Percentiles rank a stretch among this genome's conserved stretches.
Evolutionary conservation across 345 rosid species (phyloP).

Genomic region (Cardamine resedifolia): DNA sequence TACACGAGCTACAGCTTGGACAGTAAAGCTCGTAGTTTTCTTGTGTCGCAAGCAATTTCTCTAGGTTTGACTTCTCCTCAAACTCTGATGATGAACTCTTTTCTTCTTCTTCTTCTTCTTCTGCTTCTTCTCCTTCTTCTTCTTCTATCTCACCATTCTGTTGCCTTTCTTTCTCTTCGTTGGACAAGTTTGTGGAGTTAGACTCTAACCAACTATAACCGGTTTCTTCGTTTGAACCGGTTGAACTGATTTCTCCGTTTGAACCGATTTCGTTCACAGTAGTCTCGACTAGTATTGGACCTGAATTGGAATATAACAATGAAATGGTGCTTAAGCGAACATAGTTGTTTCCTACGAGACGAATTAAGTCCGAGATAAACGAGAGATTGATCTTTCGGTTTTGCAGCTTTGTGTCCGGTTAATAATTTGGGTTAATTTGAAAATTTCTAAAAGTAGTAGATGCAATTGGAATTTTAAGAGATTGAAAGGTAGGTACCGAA

Average conservation of each 20-base stretch:
- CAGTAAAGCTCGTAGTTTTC: slow-evolving; percentile 71
- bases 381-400: background rate
- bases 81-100: background rate
- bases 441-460: background rate
- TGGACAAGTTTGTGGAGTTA: slow-evolving; percentile 4
- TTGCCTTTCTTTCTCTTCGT: slow-evolving; percentile 1
- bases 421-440: background rate
- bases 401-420: background rate
- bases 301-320: slow-evolving; percentile 10
- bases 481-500: background rate
- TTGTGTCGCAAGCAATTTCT: slow-evolving; percentile 59
- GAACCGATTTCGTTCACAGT: background rate
- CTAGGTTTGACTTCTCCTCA: slow-evolving; percentile 48
- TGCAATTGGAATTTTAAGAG: background rate
- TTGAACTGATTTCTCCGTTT: background rate
- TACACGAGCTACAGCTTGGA: slow-evolving; percentile 71
- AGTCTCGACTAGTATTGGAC: background rate
- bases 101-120: background rate
- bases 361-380: background rate
- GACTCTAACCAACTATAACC: slow-evolving; percentile 13
- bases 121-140: background rate
- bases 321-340: slow-evolving; percentile 12
- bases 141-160: background rate
- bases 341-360: slow-evolving; percentile 11
- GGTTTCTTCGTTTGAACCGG: background rate